phyloP scores from a whole-genome alignment of 2,329 filamentous ascomycete species.

The Geosmithia morbida region DNA sequence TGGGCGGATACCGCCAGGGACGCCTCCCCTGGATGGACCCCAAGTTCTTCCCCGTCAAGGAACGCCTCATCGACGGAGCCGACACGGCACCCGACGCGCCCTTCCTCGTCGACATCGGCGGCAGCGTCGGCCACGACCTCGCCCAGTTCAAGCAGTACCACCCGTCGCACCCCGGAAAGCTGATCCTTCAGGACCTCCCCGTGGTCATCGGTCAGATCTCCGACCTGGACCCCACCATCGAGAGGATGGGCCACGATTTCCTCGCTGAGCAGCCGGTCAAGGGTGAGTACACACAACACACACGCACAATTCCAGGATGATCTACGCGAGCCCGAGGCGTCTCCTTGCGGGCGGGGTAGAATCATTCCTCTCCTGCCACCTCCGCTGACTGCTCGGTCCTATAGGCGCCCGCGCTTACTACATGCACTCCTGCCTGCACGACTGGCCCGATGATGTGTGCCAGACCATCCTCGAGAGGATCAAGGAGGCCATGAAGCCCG shows the following conservation, averaged over 20 bases:
- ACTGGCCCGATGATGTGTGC: conserved; percentile 19
- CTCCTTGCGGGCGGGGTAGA: no score
- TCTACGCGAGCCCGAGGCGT: no score
- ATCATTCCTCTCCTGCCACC: no score
- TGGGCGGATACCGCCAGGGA: conserved; percentile 7
- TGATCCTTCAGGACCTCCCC: conserved; percentile 33
- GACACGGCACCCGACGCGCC: conserved; percentile 13
- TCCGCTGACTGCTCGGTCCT: neutral
- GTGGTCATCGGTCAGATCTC: conserved; percentile 18
- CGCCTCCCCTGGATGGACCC: conserved; percentile 9
- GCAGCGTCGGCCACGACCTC: conserved; percentile 19
- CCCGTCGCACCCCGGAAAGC: conserved; percentile 18
- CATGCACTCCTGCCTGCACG: conserved; percentile 24
- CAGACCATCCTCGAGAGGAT: conserved; percentile 15
- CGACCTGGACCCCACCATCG: conserved; percentile 12
- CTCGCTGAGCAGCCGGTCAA: conserved; percentile 25
- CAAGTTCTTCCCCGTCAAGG: conserved; percentile 13
- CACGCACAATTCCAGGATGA: no score
- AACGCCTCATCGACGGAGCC: conserved; percentile 13
- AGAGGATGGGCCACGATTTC: conserved; percentile 27
- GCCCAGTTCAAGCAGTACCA: conserved; percentile 17
- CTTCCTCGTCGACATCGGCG: conserved; percentile 20
- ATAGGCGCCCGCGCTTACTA: conserved; percentile 23
- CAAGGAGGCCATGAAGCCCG: conserved; percentile 14
- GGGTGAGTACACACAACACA: conserved; percentile 10